Conservation (phyloP, 179 eudicot genomes). For the Carnegiea gigantea region DNA sequence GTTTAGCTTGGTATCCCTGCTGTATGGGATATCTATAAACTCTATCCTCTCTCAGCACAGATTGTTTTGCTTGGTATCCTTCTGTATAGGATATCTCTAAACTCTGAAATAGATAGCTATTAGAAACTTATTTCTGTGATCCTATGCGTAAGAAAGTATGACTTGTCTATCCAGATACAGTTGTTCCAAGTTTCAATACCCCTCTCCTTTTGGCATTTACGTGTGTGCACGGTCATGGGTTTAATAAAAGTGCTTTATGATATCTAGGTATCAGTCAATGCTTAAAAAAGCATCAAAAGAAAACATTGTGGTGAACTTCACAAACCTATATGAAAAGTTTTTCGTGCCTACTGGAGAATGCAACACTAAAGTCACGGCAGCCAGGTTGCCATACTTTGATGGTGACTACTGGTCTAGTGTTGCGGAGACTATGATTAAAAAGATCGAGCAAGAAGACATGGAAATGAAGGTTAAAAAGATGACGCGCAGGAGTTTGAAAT, state of each 20-base stretch:
- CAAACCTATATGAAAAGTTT: conserved; percentile 66
- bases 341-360: conserved; percentile 54
- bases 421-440: conserved; percentile 53
- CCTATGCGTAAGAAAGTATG: not conserved
- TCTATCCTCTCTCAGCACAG: too few relatives aligned
- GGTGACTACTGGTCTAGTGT: conserved; percentile 81
- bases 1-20: not conserved
- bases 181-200: not conserved
- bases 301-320: conserved; percentile 54
- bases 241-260: conserved; percentile 20
- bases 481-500: conserved; percentile 53
- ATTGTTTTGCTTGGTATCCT: too few relatives aligned
- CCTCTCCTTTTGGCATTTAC: not conserved
- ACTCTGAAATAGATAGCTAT: not conserved
- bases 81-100: too few relatives aligned
- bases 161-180: not conserved
- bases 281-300: conserved; percentile 61
- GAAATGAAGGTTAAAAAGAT: conserved; percentile 43
- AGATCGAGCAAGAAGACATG: conserved; percentile 50
- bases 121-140: not conserved
- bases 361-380: conserved; percentile 64
- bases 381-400: conserved; percentile 86
- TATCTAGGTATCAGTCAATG: conserved; percentile 72
- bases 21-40: not conserved
- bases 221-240: not conserved